phyloP scores from a whole-genome alignment of 1,284 basidiomycete species.

The Mycena citricolor region DNA sequence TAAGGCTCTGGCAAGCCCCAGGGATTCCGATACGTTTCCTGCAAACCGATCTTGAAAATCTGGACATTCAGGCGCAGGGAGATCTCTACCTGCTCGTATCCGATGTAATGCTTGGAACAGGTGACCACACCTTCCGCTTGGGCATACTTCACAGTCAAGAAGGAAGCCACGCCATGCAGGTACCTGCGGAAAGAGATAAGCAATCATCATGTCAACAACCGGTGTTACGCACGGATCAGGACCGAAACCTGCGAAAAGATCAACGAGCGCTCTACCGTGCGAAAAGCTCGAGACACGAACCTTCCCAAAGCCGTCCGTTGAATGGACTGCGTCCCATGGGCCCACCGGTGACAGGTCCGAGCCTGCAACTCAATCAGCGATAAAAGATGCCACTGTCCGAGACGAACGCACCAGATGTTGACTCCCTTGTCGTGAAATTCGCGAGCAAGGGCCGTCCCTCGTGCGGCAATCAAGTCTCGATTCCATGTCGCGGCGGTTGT shows the following conservation, averaged over 20 bases:
- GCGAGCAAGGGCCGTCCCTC: constrained; percentile 55
- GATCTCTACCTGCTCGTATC: constrained; percentile 10
- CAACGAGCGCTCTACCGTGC: background rate
- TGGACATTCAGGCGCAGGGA: too few species aligned
- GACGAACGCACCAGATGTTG: constrained; percentile 36
- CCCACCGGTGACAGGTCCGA: constrained; percentile 15
- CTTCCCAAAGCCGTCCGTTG: constrained; percentile 68
- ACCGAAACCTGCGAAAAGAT: constrained; percentile 7
- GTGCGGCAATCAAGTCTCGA: constrained; percentile 33
- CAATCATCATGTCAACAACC: too few species aligned
- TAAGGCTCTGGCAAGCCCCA: too few species aligned
- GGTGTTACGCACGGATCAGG: constrained; percentile 13
- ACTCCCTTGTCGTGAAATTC: constrained; percentile 64
- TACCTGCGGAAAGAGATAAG: constrained; percentile 37
- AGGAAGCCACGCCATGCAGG: constrained; percentile 43
- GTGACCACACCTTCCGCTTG: constrained; percentile 47
- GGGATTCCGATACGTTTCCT: constrained; percentile 20
- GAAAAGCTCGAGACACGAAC: constrained; percentile 40
- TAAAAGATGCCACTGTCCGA: background rate
- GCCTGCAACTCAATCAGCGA: too few species aligned
- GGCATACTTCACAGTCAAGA: constrained; percentile 43
- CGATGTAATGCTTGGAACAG: constrained; percentile 36
- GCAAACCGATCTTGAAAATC: background rate
- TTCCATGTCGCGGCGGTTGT: constrained; percentile 41
- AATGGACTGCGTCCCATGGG: constrained; percentile 29